phyloP scores from a whole-genome alignment of 768 basidiomycete genomes.

The Strobilomyces dryophilus region DNA sequence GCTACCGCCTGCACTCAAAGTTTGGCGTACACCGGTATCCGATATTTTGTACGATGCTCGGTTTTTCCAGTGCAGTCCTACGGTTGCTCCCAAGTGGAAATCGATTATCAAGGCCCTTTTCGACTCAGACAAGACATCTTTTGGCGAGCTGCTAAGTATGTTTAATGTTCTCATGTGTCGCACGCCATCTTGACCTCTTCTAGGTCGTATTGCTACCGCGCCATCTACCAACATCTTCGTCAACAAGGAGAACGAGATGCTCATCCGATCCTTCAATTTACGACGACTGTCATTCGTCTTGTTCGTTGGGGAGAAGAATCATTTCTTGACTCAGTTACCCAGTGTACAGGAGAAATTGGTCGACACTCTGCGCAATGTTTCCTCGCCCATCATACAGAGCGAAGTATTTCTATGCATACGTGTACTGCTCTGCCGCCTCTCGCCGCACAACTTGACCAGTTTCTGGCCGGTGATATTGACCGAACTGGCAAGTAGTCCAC shows the following conservation, averaged over 20 bases:
- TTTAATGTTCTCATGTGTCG: slow-evolving; percentile 25
- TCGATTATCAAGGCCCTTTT: slow-evolving; percentile 75
- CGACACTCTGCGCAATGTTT: slow-evolving; percentile 77
- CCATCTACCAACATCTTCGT: slow-evolving; percentile 96
- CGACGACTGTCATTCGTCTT: slow-evolving; percentile 83
- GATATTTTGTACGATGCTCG: slow-evolving; percentile 85
- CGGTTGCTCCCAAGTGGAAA: slow-evolving; percentile 63
- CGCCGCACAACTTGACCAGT: slow-evolving; percentile 86
- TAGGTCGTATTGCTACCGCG: slow-evolving; percentile 74
- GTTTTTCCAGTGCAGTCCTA: slow-evolving; percentile 73
- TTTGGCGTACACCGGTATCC: slow-evolving; percentile 76
- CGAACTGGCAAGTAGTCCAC: slow-evolving; percentile 62
- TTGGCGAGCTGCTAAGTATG: slow-evolving; percentile 80
- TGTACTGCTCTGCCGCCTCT: slow-evolving; percentile 85
- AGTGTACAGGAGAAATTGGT: slow-evolving; percentile 96
- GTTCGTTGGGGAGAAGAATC: slow-evolving; percentile 87
- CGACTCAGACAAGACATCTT: slow-evolving; percentile 81
- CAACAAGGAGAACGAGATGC: slow-evolving; percentile 91
- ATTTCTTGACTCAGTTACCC: slow-evolving; percentile 85
- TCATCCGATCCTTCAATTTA: slow-evolving; percentile 79
- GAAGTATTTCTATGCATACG: slow-evolving; percentile 95
- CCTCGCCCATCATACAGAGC: slow-evolving; percentile 82
- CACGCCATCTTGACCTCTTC: slow-evolving; percentile 20
- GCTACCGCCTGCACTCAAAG: slow-evolving; percentile 71
- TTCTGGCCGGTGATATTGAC: slow-evolving; percentile 97